A percentile compares a stretch with the other conserved stretches of the same genome.
These are phyloP conservation scores for Hebeloma cylindrosporum DNA, from an alignment of 768 basidiomycete genomes.

Conservation along the genomic window DNA sequence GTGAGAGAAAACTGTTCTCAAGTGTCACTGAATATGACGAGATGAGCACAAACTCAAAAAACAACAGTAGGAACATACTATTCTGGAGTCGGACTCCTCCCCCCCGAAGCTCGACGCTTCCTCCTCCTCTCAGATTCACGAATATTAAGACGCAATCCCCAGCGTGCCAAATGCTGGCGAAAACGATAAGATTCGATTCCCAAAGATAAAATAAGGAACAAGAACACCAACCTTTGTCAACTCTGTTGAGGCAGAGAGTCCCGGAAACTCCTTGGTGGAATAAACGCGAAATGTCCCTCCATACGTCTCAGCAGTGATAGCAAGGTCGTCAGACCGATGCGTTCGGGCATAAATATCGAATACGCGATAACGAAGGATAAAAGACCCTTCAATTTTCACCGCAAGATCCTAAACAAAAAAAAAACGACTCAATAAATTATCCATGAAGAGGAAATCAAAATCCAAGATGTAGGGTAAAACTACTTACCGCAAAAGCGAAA, in stretches of 20 bases:
- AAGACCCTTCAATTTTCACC: constrained; percentile 65
- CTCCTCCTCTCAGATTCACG: constrained; percentile 27
- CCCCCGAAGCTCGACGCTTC: constrained; percentile 9
- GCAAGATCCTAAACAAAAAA: constrained; percentile 56
- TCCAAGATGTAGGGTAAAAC: constrained; percentile 22
- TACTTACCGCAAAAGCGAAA: constrained; percentile 61
- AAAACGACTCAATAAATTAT: neutral
- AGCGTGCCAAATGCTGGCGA: constrained; percentile 25
- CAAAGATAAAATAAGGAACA: neutral
- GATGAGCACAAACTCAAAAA: neutral
- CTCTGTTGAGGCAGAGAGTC: constrained; percentile 63
- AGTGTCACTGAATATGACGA: too few relatives aligned
- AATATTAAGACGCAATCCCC: constrained; percentile 29
- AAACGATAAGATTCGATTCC: neutral
- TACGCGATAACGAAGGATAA: constrained; percentile 62
- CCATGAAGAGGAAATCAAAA: neutral
- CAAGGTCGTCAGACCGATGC: constrained; percentile 29
- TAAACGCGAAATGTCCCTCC: constrained; percentile 65
- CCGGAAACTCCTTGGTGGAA: constrained; percentile 72
- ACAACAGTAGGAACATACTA: too few relatives aligned
- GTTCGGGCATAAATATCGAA: constrained; percentile 58
- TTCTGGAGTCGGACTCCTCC: constrained; percentile 13
- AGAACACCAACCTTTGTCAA: constrained; percentile 55
- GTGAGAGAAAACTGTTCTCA: too few relatives aligned
- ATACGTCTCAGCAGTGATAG: constrained; percentile 63